phyloP scores from a whole-genome alignment of 495 filamentous ascomycete genomes.

The Annulohypoxylon nitens region DNA sequence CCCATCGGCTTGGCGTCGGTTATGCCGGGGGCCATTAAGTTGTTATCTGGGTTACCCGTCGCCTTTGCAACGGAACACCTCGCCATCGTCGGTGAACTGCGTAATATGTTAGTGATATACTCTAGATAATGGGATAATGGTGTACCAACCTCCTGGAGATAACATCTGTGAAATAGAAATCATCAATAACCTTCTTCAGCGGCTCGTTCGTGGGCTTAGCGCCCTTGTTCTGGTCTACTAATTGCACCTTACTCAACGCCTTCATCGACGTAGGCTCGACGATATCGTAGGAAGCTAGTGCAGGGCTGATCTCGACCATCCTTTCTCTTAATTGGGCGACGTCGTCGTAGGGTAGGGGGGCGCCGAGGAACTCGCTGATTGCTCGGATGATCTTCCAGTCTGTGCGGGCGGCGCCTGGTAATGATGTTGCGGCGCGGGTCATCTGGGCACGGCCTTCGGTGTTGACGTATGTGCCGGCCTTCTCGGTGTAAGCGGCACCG shows the following conservation, averaged over 20 bases:
- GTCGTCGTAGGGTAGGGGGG: conserved; percentile 90
- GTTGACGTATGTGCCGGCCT: conserved; percentile 96
- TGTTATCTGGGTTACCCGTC: conserved; percentile 76
- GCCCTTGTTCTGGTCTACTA: conserved; percentile 96
- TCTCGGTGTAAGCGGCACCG: conserved; percentile 96
- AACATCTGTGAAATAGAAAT: conserved; percentile 97
- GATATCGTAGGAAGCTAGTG: conserved; percentile 88
- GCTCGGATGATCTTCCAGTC: conserved; percentile 99
- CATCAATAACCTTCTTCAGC: conserved; percentile 85
- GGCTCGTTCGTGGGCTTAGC: conserved; percentile 72
- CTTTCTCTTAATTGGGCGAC: conserved; percentile 87
- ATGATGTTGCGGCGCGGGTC: conserved; percentile 84
- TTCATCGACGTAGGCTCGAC: conserved; percentile 80
- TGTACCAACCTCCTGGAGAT: conserved; percentile 87
- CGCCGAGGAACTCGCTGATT: conserved; percentile 88
- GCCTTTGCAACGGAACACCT: conserved; percentile 89
- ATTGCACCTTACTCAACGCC: conserved; percentile 85
- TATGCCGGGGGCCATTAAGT: conserved; percentile 87
- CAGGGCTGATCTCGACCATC: conserved; percentile 94
- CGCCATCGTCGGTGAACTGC: conserved; percentile 95
- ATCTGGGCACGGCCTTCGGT: conserved; percentile 96
- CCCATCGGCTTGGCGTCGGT: conserved; percentile 65
- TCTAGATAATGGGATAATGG: neutral
- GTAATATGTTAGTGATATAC: conserved; percentile 48
- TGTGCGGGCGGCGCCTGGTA: conserved; percentile 89